Percentiles rank a stretch among this genome's conserved stretches.
Evolutionary conservation across 371 early-diverging fungal species (phyloP).

Genomic region (Rhizopus delemar): DNA sequence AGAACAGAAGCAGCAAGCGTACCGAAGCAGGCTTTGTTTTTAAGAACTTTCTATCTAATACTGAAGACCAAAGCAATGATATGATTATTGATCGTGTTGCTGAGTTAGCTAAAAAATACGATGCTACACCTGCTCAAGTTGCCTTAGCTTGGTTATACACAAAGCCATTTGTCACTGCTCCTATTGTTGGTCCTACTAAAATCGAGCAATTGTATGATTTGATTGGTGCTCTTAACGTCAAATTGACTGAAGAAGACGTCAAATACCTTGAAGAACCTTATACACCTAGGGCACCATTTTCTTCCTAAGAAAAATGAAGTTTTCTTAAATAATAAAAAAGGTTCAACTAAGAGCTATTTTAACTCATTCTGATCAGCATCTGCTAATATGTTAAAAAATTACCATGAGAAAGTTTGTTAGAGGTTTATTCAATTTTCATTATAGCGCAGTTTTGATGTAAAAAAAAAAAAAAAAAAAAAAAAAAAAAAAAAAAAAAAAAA

Average conservation of each 20-base stretch:
- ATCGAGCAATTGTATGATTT: constrained; percentile 34
- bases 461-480: too few species aligned
- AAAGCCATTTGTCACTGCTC: constrained; percentile 38
- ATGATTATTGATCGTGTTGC: constrained; percentile 17
- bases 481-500: too few species aligned
- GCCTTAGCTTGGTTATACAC: constrained; percentile 54
- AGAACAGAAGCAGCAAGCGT: constrained; percentile 9
- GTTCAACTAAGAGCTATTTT: too few species aligned
- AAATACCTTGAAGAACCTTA: constrained; percentile 32
- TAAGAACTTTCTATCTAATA: constrained; percentile 6
- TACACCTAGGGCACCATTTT: constrained; percentile 17
- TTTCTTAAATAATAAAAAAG: too few species aligned
- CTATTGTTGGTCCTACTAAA: constrained; percentile 46
- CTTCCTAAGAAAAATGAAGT: not conserved
- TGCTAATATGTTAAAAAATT: too few species aligned
- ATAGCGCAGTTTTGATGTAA: too few species aligned
- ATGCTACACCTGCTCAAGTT: constrained; percentile 20
- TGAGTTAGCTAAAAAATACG: constrained; percentile 16
- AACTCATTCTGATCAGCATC: too few species aligned
- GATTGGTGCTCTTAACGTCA: constrained; percentile 31
- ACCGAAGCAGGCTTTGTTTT: constrained; percentile 1
- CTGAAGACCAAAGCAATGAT: constrained; percentile 13
- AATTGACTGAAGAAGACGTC: constrained; percentile 41
- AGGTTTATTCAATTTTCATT: too few species aligned
- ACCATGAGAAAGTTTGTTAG: too few species aligned